Evolutionary conservation across 371 early-diverging fungal species (phyloP), one percentile per base, ranked within the genome.

Genomic region (Rhizopus microsporus): DNA sequence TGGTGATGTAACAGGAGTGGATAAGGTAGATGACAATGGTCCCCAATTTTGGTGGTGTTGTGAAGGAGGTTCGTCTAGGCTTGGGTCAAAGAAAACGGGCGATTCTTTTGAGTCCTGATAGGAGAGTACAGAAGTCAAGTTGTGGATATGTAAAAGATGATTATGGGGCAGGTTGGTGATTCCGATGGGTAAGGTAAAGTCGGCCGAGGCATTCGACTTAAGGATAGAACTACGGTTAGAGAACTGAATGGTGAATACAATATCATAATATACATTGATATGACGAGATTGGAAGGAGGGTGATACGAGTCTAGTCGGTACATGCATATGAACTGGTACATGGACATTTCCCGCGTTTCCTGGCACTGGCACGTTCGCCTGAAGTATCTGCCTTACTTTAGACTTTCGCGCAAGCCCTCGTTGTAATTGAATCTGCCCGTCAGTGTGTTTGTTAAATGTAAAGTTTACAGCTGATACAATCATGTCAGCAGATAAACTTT

Each of bases 261-360:
- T 43, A 15, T 65, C 68, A 54, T 69, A 63, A 46, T 65, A 64
- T 10, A 73, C 70, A 32, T 68, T 51, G 13, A 69, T 31, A 34
- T 73, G 65, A 37, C 63, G 61, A 5, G 70, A 70, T 23, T 65
- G 60, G 52, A 74, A 69, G 9, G 65, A 63, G 7, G 74, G 74
- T 54, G 68, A 69, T 9, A 74, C 74, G 9, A 74, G 60, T 0
- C 66, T 59, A 7, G 71, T 74, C 12, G 74, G 74, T 4, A 74
- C 46, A 39, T 65, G 65, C 49, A 74, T 65, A 12, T 61, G 54
- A 17, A 74, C 48, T 4, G 69, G 65, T 6, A 72, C 51, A 12
- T 37, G 53, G 10, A 63, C 53, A 7, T 53, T 32, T 2, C 62
- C 61, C 3, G 34, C 51, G 23, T 68, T 65, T 8, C 62, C 59